Evolutionary conservation across 345 rosid species (phyloP).

Genomic region (Raphanus raphanistrum): DNA sequence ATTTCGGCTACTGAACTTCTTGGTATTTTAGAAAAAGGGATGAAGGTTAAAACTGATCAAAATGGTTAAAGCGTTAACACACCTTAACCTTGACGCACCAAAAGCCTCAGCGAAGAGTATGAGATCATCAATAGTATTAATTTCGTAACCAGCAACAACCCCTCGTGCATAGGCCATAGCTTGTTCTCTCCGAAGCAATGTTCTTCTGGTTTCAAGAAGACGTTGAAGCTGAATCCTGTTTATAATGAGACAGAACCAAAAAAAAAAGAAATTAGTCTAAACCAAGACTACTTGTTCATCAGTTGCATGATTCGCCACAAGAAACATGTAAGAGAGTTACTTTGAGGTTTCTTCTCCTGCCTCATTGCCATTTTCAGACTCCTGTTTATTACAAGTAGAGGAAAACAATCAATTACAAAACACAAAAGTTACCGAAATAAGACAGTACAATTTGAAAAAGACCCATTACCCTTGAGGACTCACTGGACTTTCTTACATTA

Average conservation of each 20-base stretch:
- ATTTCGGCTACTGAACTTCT: too few relatives aligned
- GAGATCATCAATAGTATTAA: conserved; percentile 68
- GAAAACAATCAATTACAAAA: conserved; percentile 25
- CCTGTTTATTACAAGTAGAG: conserved; percentile 27
- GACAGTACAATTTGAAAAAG: neutral
- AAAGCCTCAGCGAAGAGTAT: conserved; percentile 73
- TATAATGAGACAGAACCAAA: conserved; percentile 2
- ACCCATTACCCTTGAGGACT: conserved; percentile 52
- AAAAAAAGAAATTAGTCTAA: conserved; percentile 27
- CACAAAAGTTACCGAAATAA: neutral
- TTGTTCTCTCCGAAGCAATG: conserved; percentile 72
- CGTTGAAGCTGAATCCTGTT: conserved; percentile 71
- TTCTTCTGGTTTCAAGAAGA: conserved; percentile 65
- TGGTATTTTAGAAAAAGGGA: too few relatives aligned
- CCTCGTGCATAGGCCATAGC: conserved; percentile 92
- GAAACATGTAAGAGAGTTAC: conserved; percentile 38
- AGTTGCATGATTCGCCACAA: neutral
- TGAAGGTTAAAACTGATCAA: neutral
- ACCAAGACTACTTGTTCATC: neutral
- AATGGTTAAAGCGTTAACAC: neutral
- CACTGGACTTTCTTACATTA: conserved; percentile 44
- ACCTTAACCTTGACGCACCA: conserved; percentile 82
- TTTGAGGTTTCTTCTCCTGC: conserved; percentile 66
- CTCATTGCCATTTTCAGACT: conserved; percentile 40
- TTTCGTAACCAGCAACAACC: conserved; percentile 72